Percentiles rank a stretch among this genome's conserved stretches.
Conservation (phyloP, 306 rosid species). For the Chamaecrista fasciculata region DNA sequence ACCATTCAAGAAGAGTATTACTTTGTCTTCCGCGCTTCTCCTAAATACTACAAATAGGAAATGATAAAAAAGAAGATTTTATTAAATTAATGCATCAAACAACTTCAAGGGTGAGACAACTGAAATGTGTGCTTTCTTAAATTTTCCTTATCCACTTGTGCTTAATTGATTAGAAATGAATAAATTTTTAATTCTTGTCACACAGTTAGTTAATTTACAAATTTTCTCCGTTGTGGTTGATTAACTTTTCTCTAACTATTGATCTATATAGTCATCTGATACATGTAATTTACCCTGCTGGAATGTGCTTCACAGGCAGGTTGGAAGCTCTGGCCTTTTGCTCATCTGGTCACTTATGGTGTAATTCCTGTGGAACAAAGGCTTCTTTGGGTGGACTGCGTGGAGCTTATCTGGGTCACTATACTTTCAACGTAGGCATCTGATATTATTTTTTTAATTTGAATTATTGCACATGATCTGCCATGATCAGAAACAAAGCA, state of each 20-base stretch:
- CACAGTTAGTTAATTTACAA: not conserved
- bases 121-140: not conserved
- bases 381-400: slow-evolving; percentile 97
- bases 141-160: not conserved
- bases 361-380: slow-evolving; percentile 88
- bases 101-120: not conserved
- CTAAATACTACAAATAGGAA: not conserved
- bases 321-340: slow-evolving; percentile 99
- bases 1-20: not conserved
- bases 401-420: slow-evolving; percentile 98
- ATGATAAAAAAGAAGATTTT: not conserved
- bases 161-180: slow-evolving; percentile 7
- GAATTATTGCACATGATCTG: slow-evolving; percentile 13
- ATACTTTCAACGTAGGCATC: slow-evolving; percentile 89
- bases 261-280: not conserved
- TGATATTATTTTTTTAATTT: not conserved
- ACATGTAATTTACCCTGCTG: not conserved
- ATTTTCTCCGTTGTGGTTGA: not conserved
- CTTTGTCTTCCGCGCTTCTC: not conserved
- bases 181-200: slow-evolving; percentile 15
- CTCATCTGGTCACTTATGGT: slow-evolving; percentile 94
- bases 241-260: not conserved
- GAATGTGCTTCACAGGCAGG: slow-evolving; percentile 68
- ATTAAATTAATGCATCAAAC: not conserved
- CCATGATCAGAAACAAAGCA: not conserved